Conservation (phyloP, 371 early-diverging fungal species). For the Apophysomyces trapeziformis region DNA sequence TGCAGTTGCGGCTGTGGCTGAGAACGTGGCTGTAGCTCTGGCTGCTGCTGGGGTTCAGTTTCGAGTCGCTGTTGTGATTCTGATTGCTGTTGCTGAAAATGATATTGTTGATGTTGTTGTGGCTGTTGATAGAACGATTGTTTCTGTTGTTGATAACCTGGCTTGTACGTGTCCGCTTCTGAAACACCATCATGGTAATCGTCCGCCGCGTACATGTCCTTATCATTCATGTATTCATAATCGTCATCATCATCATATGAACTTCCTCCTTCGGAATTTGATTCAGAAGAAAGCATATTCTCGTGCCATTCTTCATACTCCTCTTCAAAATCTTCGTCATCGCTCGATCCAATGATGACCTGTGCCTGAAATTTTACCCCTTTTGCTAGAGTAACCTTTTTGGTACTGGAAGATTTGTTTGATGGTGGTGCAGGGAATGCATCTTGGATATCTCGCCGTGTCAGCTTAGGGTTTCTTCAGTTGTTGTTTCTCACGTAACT, state of each 20-base stretch:
- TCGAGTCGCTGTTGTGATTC: background rate
- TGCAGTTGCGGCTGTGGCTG: constrained; percentile 18
- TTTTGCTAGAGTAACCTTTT: constrained; percentile 49
- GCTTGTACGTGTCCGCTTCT: constrained; percentile 5
- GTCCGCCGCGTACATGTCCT: constrained; percentile 15
- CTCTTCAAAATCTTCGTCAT: constrained; percentile 59
- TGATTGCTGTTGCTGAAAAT: constrained; percentile 1
- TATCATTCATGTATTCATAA: constrained; percentile 31
- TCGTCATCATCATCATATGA: constrained; percentile 30
- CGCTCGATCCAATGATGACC: constrained; percentile 51
- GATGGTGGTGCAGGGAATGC: constrained; percentile 52
- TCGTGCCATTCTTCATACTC: constrained; percentile 54
- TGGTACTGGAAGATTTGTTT: constrained; percentile 31
- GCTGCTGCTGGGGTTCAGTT: background rate
- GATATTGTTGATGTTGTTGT: constrained; percentile 16
- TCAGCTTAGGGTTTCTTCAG: constrained; percentile 24
- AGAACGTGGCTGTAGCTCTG: constrained; percentile 1
- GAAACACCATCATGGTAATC: background rate
- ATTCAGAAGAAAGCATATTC: constrained; percentile 32
- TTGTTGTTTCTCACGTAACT: background rate
- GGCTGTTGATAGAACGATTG: constrained; percentile 10
- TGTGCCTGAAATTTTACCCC: constrained; percentile 56
- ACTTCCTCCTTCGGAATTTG: constrained; percentile 25
- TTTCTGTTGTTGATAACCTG: constrained; percentile 14
- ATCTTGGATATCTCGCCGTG: constrained; percentile 50